Base-by-base conservation (phyloP, 2,329 filamentous ascomycete genomes). In the Sclerotinia trifoliorum region DNA sequence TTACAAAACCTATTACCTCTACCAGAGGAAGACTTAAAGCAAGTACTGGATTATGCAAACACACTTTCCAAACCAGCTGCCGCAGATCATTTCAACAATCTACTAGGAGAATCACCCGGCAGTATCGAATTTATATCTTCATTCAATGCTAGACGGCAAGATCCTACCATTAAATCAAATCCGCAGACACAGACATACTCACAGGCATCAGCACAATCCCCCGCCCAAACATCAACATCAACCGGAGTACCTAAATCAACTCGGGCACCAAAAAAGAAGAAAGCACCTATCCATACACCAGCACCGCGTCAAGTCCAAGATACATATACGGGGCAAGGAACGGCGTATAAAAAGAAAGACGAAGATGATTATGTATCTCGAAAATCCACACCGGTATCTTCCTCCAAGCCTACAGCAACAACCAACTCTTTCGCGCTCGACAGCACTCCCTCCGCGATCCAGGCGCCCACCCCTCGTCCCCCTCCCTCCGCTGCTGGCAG, bases 81-180 rank as follows among this genome's bases (percentile, higher is more conserved):
- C 19, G 93, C 88, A 63, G 89, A 93, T 54, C 93, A 98, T 79
- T 90, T 99, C 70, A 90, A 89, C 78, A 93, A 95, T 76, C 83
- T 99, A 65, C 85, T 99, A 0, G 95, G 94, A 62, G 93, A 96
- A 78, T 93, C 91, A 8, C 87, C 93, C 1, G 88, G 90, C 74
- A 85, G 87, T 2, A 79, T 91, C 64, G 88, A 91, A 73, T 92
- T 92, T 76, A 91, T 92, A 70, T 83, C 88, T 29, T 85, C 85
- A 15, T 92, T 91, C 80, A 98, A 97, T 77, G 86, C 89, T 3
- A 86, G 82, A 24, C 80, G 87, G 63, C 79, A 83, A 72, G 82
- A 82, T 26, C 81, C 81, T n/a, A 66, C 64, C 10, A 57, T 71
- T 21, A 58, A 65, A 57, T 29, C 69, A 7, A 13, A 57, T 26